Percentiles rank a stretch among this genome's conserved stretches.
Conservation (phyloP, 1,139 yeast species). For the Saccharomyces hybrid region DNA sequence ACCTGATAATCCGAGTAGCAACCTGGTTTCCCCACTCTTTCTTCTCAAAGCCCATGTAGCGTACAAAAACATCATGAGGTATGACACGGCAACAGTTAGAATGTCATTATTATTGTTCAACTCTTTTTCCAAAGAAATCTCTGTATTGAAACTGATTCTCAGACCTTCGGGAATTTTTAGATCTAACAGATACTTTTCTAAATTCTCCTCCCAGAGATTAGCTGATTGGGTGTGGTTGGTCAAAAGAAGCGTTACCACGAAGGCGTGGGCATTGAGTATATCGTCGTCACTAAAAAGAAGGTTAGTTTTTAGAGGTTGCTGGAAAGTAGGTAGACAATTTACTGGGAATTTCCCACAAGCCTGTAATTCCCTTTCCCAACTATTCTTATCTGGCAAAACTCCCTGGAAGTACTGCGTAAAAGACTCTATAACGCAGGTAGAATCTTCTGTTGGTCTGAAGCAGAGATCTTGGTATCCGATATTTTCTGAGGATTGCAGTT, state of each 20-base stretch:
- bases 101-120: constrained; percentile 75
- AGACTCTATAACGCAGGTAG: constrained; percentile 77
- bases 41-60: constrained; percentile 69
- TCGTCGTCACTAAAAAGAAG: constrained; percentile 61
- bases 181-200: constrained; percentile 48
- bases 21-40: constrained; percentile 42
- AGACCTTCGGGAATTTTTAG: constrained; percentile 49
- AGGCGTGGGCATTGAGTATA: constrained; percentile 56
- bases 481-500: constrained; percentile 20
- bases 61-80: constrained; percentile 81
- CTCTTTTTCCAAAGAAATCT: constrained; percentile 75
- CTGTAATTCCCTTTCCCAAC: constrained; percentile 50
- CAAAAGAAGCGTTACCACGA: constrained; percentile 65
- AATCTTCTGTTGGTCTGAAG: constrained; percentile 70
- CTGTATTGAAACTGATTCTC: constrained; percentile 69
- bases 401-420: constrained; percentile 84
- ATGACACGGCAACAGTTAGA: constrained; percentile 62
- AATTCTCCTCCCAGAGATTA: constrained; percentile 53
- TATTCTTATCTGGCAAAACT: constrained; percentile 44
- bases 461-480: constrained; percentile 60
- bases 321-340: constrained; percentile 81
- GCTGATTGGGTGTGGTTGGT: constrained; percentile 47
- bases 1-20: constrained; percentile 74
- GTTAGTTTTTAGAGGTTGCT: constrained; percentile 75
- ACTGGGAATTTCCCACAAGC: constrained; percentile 77